Conservation (phyloP, 2,329 filamentous ascomycete species). For the Colletotrichum tropicale region DNA sequence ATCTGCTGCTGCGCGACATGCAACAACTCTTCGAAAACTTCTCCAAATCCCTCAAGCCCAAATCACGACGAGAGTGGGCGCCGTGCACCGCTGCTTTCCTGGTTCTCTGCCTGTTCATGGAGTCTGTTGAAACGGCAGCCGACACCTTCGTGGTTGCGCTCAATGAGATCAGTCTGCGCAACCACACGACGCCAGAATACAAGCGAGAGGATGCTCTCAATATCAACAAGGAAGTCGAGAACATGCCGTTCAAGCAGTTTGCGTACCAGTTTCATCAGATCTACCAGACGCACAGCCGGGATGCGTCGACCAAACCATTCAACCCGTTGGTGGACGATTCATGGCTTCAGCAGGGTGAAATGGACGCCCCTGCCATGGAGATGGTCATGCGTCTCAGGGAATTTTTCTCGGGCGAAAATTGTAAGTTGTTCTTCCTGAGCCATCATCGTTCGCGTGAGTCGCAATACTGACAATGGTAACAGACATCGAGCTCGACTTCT, state of each 20-base stretch:
- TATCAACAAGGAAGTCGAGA: constrained; percentile 57
- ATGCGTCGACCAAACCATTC: constrained; percentile 54
- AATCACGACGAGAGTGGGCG: constrained; percentile 58
- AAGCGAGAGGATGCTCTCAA: constrained; percentile 48
- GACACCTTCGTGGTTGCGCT: constrained; percentile 56
- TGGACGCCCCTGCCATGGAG: constrained; percentile 50
- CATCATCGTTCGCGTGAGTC: background rate
- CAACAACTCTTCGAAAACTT: constrained; percentile 57
- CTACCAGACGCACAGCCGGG: constrained; percentile 60
- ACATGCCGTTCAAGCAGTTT: constrained; percentile 65
- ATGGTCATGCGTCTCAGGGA: constrained; percentile 50
- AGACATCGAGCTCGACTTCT: constrained; percentile 47
- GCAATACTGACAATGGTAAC: background rate
- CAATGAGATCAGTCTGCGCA: constrained; percentile 52
- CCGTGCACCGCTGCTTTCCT: constrained; percentile 62
- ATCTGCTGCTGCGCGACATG: constrained; percentile 57
- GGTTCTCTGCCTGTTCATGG: constrained; percentile 63
- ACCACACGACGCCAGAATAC: constrained; percentile 38
- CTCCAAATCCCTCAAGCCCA: constrained; percentile 57
- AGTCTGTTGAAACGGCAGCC: constrained; percentile 57
- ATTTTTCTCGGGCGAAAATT: constrained; percentile 46
- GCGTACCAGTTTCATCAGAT: constrained; percentile 65
- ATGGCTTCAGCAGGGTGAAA: constrained; percentile 44
- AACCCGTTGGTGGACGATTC: constrained; percentile 57
- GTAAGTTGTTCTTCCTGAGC: constrained; percentile 37